Base-by-base conservation (phyloP, 495 filamentous ascomycete genomes). In the Aspergillus biplanus region DNA sequence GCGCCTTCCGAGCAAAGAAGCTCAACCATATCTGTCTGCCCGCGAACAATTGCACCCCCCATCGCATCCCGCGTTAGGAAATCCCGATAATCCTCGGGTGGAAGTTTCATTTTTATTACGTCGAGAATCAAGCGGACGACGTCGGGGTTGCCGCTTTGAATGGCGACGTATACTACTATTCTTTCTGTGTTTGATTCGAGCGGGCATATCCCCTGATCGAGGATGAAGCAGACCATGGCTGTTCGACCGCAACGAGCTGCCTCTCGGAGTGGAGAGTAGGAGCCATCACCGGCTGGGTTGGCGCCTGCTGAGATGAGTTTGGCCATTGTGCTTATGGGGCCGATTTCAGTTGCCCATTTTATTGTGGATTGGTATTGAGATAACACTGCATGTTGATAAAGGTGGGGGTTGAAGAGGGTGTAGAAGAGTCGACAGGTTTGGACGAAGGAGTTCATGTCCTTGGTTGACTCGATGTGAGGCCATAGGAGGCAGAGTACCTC, bases 361-460 rank as follows among this genome's bases (percentile, higher is more conserved):
- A 18, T 86, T 83, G 12, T 69, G 64, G 32, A 47, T 35, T 27
- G 70, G 35, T 37, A 59, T 46, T 48, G 42, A 13, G 13, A 39
- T 13, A 39, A 13, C 37, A 39, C 13, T 7, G 37, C 37, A 39
- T 39, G 37, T 49, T 5, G 66, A 67, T 21, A 42, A 42, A 54
- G 65, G 61, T 71, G 5, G 82, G 86, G 1, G 83, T 88, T 7
- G 86, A 86, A 5, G 86, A 87, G 9, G 69, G 80, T 0, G 71
- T 65, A 2, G 75, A 73, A 7, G 86, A 88, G n/a, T 5, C 11
- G 52, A 16, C 52, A 54, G 31, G n/a, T 33, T 54, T 54, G 52
- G 27, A 15, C 33, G 52, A 54, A 33, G 31, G 9, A 31, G 33
- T 55, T 55, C 39, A 44, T 44, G 6, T 44, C 39, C 39, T 15